Evolutionary conservation across 306 rosid species (phyloP), one percentile per base, ranked within the genome.

Genomic region (Potentilla sterilis): DNA sequence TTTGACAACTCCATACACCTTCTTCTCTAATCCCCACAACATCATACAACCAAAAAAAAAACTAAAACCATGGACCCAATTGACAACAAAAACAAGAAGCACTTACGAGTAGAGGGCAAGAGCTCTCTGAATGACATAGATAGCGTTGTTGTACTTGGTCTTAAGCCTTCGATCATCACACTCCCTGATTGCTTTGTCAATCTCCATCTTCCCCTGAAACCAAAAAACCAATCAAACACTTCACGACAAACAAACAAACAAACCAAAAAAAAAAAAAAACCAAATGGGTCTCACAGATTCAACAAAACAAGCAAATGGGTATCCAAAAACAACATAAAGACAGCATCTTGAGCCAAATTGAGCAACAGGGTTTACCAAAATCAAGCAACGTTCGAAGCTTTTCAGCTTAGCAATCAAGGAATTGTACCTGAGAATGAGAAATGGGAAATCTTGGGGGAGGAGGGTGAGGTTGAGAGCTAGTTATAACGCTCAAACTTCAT

Each of bases 51-150:
- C 19, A 47, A 21, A 51, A 21, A 49, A 55, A 8, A 43, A 34
- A 24, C 52, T 55, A 75, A 73, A 58, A 73, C 75, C 74, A 75
- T 73, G 5, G 40, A 68, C 49, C 75, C 55, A 80, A 43, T 22
- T 73, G 66, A 82, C 19, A 21, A 59, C 19, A 48, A 40, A 64
- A 21, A 37, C 55, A 18, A 62, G 41, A 73, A 87, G 62, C 75
- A 86, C 98, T 85, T 83, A 93, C 98, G 97, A 75, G 83, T 91
- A 89, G 48, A 93, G 81, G 77, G 97, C 85, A 68, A 93, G 81
- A 85, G 98, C 92, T 86, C 98, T 89, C 90, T 82, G 89, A 81
- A 93, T 89, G 73, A 91, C 93, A 86, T 85, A 86, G 83, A 93
- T 91, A 51, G 98, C 96, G 74, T 91, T 89, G 41, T 84, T 81